A percentile compares a stretch with the other conserved stretches of the same genome.
phyloP scores from a whole-genome alignment of 2,329 filamentous ascomycete species.

The Pseudocercospora fijiensis region DNA sequence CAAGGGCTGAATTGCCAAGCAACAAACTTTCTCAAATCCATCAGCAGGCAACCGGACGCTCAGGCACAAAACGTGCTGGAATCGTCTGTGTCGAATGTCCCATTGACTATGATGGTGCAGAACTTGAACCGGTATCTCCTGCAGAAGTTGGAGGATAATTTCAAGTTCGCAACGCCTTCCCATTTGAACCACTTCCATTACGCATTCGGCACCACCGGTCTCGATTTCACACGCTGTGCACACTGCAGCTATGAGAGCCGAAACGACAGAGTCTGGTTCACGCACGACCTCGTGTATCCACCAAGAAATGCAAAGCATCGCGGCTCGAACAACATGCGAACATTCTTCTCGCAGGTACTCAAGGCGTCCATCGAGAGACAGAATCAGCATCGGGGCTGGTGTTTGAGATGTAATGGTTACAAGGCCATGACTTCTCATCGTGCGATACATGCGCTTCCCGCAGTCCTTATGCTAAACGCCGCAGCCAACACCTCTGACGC shows the following conservation, averaged over 20 bases:
- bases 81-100: slow-evolving; percentile 70
- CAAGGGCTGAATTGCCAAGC: slow-evolving; percentile 92
- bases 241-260: slow-evolving; percentile 85
- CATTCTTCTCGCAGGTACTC: slow-evolving; percentile 79
- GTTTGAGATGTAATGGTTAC: slow-evolving; percentile 84
- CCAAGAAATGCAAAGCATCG: slow-evolving; percentile 44
- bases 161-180: slow-evolving; percentile 61
- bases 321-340: slow-evolving; percentile 5
- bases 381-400: slow-evolving; percentile 88
- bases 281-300: slow-evolving; percentile 39
- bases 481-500: slow-evolving; percentile 73
- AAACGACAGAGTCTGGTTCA: slow-evolving; percentile 72
- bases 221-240: slow-evolving; percentile 75
- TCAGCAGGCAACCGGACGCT: slow-evolving; percentile 78
- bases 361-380: slow-evolving; percentile 90
- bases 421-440: slow-evolving; percentile 84
- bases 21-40: slow-evolving; percentile 87
- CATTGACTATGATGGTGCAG: slow-evolving; percentile 80
- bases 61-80: slow-evolving; percentile 78
- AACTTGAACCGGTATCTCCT: slow-evolving; percentile 81
- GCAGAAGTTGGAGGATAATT: slow-evolving; percentile 64
- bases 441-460: slow-evolving; percentile 76
- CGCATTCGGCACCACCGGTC: slow-evolving; percentile 67
- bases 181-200: slow-evolving; percentile 63
- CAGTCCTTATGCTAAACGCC: slow-evolving; percentile 82